phyloP scores from a whole-genome alignment of 2,329 filamentous ascomycete species.

The Plenodomus tracheiphilus region DNA sequence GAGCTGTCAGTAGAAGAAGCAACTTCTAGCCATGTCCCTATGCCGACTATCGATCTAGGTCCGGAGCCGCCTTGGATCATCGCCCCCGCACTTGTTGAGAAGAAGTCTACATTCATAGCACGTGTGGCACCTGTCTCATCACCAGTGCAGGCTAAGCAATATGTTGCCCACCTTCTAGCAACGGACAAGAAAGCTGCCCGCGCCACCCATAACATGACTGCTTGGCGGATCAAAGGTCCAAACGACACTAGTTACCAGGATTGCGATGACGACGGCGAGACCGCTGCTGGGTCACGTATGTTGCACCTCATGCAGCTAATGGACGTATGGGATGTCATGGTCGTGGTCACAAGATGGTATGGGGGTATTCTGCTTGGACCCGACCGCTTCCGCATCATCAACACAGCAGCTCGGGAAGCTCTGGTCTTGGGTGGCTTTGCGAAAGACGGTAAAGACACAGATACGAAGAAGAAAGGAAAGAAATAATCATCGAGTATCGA shows the following conservation, averaged over 20 bases:
- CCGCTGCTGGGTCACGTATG: constrained; percentile 82
- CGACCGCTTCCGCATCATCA: constrained; percentile 88
- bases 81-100: constrained; percentile 74
- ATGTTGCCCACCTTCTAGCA: constrained; percentile 73
- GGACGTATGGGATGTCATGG: constrained; percentile 89
- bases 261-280: constrained; percentile 95
- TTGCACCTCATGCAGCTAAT: constrained; percentile 92
- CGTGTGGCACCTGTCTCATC: constrained; percentile 72
- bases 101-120: constrained; percentile 86
- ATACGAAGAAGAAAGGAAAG: constrained; percentile 38
- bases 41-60: constrained; percentile 27
- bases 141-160: constrained; percentile 70
- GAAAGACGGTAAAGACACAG: constrained; percentile 51
- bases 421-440: constrained; percentile 76
- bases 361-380: constrained; percentile 88
- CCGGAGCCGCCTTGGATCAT: constrained; percentile 68
- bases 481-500: constrained; percentile 17
- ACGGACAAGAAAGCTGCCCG: constrained; percentile 82
- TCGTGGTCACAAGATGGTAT: constrained; percentile 95
- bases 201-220: constrained; percentile 94
- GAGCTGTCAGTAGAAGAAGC: constrained; percentile 9
- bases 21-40: constrained; percentile 1
- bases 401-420: constrained; percentile 80
- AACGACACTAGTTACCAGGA: constrained; percentile 72
- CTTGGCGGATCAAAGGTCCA: constrained; percentile 76